These are phyloP conservation scores for Lentinula guzmanii DNA, from an alignment of 768 basidiomycete genomes.

Conservation along the genomic window DNA sequence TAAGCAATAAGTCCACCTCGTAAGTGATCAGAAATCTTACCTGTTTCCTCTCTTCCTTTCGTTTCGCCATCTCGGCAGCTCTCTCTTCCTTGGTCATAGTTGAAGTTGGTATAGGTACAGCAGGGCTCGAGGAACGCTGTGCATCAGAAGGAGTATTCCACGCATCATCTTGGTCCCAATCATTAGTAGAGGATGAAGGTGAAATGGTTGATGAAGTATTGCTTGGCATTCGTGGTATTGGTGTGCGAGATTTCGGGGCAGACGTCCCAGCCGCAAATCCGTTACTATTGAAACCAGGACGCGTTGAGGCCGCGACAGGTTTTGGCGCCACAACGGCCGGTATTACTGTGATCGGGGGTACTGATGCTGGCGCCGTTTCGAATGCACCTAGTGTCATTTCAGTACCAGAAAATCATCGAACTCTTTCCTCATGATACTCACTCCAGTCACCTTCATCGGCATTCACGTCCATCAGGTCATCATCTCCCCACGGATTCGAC, in stretches of 20 bases:
- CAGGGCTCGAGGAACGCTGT: conserved; percentile 9
- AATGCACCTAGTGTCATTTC: conserved; percentile 53
- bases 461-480: conserved; percentile 88
- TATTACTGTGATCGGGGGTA: conserved; percentile 18
- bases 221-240: conserved; percentile 3
- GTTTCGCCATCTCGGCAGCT: conserved; percentile 84
- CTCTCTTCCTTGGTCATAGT: conserved; percentile 85
- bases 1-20: neutral
- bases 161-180: conserved; percentile 13
- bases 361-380: conserved; percentile 44
- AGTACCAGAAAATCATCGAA: conserved; percentile 3
- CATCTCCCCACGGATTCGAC: conserved; percentile 62
- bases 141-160: conserved; percentile 12
- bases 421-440: conserved; percentile 27
- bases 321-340: conserved; percentile 23
- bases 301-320: conserved; percentile 14
- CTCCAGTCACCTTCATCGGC: conserved; percentile 96
- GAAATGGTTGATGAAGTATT: conserved; percentile 5
- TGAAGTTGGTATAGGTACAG: conserved; percentile 26
- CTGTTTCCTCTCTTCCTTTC: conserved; percentile 90
- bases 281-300: conserved; percentile 4
- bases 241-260: neutral
- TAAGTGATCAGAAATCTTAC: conserved; percentile 26
- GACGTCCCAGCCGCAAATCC: conserved; percentile 16
- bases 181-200: neutral